These are phyloP conservation scores for Teratosphaeria epicoccoides DNA, from an alignment of 2,329 filamentous ascomycete species.

Conservation along the genomic window DNA sequence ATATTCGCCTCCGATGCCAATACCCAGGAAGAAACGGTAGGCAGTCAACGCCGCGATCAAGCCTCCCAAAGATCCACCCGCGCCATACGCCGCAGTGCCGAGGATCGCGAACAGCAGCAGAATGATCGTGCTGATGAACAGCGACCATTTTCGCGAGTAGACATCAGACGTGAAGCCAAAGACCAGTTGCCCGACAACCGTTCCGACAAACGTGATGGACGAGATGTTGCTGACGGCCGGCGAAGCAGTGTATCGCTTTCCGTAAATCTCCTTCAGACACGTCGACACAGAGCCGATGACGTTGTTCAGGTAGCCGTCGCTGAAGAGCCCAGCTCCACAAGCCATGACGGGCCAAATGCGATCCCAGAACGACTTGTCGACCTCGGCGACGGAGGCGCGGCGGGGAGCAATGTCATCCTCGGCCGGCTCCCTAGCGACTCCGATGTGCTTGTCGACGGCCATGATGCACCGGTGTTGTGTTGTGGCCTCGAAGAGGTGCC, in stretches of 20 bases:
- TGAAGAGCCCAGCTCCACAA: slow-evolving; percentile 82
- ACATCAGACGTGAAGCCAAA: slow-evolving; percentile 77
- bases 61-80: slow-evolving; percentile 54
- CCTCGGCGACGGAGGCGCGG: slow-evolving; percentile 4
- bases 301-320: slow-evolving; percentile 85
- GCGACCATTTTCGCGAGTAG: slow-evolving; percentile 72
- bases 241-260: slow-evolving; percentile 55
- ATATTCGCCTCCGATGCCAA: slow-evolving; percentile 52
- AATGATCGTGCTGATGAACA: slow-evolving; percentile 71
- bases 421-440: neutral
- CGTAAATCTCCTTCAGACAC: slow-evolving; percentile 59
- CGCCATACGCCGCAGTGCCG: slow-evolving; percentile 65
- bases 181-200: slow-evolving; percentile 67
- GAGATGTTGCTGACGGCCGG: slow-evolving; percentile 62
- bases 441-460: slow-evolving; percentile 2
- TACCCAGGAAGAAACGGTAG: slow-evolving; percentile 68
- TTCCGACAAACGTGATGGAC: slow-evolving; percentile 70
- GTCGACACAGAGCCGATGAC: slow-evolving; percentile 84
- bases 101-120: slow-evolving; percentile 77
- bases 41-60: slow-evolving; percentile 71
- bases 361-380: slow-evolving; percentile 30
- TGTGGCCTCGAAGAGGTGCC: no score
- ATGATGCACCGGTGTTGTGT: no score
- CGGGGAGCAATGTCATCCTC: slow-evolving; percentile 4
- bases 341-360: slow-evolving; percentile 66